Evolutionary conservation across 208 protist species (phyloP).

Genomic region (Leishmania martiniquensis): DNA sequence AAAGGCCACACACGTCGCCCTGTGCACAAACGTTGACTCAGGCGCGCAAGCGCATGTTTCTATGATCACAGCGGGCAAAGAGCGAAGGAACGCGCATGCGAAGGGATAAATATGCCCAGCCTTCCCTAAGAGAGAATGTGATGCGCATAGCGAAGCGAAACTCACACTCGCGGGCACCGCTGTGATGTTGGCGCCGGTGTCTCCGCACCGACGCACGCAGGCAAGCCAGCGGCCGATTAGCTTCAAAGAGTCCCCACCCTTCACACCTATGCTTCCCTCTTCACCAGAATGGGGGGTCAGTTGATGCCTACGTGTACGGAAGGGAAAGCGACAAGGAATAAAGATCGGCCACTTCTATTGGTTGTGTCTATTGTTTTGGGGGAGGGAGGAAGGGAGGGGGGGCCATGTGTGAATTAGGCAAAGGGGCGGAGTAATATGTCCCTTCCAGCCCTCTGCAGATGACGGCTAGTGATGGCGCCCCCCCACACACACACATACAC

Average conservation of each 20-base stretch:
- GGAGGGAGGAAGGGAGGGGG: neutral
- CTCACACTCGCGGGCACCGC: neutral
- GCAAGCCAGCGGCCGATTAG: neutral
- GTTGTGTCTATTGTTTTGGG: neutral
- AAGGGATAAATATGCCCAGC: neutral
- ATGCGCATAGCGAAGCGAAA: neutral
- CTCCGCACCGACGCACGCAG: neutral
- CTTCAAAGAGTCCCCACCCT: neutral
- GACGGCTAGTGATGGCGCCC: neutral
- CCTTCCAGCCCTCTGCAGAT: neutral
- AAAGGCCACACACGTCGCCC: neutral
- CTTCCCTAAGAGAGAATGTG: neutral
- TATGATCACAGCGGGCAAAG: neutral
- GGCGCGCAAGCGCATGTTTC: neutral
- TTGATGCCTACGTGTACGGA: neutral
- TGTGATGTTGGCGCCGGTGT: neutral
- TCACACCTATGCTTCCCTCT: neutral
- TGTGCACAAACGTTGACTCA: neutral
- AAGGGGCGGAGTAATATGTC: neutral
- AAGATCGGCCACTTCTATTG: neutral
- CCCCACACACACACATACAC: neutral
- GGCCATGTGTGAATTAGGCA: neutral
- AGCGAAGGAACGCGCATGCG: neutral
- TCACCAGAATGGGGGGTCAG: neutral
- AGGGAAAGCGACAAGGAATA: neutral